Evolutionary conservation across 1,284 basidiomycete species (phyloP).

Genomic region (Cryptococcus sp.): DNA sequence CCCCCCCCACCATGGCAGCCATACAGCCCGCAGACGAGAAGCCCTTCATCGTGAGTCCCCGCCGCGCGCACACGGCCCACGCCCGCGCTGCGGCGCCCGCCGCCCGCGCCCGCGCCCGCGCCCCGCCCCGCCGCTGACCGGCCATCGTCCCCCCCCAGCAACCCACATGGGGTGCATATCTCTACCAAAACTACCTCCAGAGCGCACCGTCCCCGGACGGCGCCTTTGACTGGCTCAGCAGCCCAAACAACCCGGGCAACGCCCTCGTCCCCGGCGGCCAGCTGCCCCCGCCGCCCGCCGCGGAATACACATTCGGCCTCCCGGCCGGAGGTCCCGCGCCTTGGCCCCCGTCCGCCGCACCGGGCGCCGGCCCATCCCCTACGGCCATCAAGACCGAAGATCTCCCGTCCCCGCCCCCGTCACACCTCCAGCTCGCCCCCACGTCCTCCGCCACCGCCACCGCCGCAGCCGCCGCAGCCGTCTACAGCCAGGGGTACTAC

Average conservation of each 20-base stretch:
- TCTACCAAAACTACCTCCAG: conserved; percentile 43
- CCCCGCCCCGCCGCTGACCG: neutral
- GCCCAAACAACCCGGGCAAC: conserved; percentile 2
- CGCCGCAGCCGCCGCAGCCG: conserved; percentile 2
- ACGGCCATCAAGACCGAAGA: conserved; percentile 13
- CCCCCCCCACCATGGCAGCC: neutral
- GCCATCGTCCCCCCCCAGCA: neutral
- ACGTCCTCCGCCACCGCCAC: conserved; percentile 5
- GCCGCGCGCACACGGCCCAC: too few species aligned
- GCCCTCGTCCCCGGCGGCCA: neutral
- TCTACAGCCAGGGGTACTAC: conserved; percentile 14
- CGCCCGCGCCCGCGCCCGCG: too few species aligned
- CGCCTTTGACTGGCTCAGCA: conserved; percentile 21
- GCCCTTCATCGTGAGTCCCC: neutral
- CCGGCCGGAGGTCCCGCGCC: conserved; percentile 8
- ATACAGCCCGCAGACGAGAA: conserved; percentile 1
- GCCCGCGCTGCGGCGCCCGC: too few species aligned
- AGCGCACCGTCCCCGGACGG: conserved; percentile 33
- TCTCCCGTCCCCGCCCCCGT: conserved; percentile 3
- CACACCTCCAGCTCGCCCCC: conserved; percentile 4
- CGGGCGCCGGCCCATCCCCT: conserved; percentile 6
- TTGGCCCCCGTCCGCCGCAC: conserved; percentile 4
- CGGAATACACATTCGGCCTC: conserved; percentile 19
- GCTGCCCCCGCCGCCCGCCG: neutral
- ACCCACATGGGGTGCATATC: conserved; percentile 43